A percentile compares a stretch with the other conserved stretches of the same genome.
Conservation (phyloP, 1,139 yeast genomes). For the Kodamaea suecica region DNA sequence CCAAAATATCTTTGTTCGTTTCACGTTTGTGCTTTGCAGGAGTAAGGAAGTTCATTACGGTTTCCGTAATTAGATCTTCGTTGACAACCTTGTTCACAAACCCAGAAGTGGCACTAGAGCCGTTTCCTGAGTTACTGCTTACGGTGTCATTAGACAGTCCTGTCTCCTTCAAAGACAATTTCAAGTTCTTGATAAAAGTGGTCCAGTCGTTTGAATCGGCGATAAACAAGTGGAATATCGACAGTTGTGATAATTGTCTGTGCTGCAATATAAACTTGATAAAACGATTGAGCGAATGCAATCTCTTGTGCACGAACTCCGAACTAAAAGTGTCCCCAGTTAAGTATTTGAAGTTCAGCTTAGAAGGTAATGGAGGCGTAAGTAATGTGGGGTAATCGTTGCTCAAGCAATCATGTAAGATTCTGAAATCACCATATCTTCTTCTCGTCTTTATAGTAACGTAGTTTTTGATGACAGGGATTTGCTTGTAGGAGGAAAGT, state of each 20-base stretch:
- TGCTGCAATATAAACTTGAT: conserved; percentile 71
- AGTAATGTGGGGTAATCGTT: conserved; percentile 83
- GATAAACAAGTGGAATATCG: conserved; percentile 70
- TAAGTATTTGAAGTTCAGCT: conserved; percentile 83
- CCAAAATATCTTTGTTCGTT: conserved; percentile 73
- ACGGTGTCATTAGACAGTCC: conserved; percentile 11
- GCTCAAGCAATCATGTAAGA: conserved; percentile 67
- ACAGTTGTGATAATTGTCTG: conserved; percentile 66
- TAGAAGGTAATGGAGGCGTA: conserved; percentile 93
- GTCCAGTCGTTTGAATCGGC: conserved; percentile 80
- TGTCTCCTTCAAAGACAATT: conserved; percentile 30
- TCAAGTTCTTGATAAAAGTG: conserved; percentile 66
- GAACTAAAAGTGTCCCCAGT: conserved; percentile 89
- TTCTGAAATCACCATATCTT: conserved; percentile 79
- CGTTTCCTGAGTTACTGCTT: conserved; percentile 4
- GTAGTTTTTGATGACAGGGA: conserved; percentile 28
- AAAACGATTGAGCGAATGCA: conserved; percentile 79
- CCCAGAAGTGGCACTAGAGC: conserved; percentile 17
- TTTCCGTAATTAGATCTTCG: conserved; percentile 73
- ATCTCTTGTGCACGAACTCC: conserved; percentile 79
- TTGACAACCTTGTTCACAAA: conserved; percentile 45
- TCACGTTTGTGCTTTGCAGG: conserved; percentile 67
- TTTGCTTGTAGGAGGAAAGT: conserved; percentile 18
- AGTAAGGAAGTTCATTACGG: conserved; percentile 87
- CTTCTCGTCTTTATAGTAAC: conserved; percentile 60